Evolutionary conservation across 768 basidiomycete species (phyloP), one percentile per base, ranked within the genome.

Genomic region (Leccinum fibrillosum): DNA sequence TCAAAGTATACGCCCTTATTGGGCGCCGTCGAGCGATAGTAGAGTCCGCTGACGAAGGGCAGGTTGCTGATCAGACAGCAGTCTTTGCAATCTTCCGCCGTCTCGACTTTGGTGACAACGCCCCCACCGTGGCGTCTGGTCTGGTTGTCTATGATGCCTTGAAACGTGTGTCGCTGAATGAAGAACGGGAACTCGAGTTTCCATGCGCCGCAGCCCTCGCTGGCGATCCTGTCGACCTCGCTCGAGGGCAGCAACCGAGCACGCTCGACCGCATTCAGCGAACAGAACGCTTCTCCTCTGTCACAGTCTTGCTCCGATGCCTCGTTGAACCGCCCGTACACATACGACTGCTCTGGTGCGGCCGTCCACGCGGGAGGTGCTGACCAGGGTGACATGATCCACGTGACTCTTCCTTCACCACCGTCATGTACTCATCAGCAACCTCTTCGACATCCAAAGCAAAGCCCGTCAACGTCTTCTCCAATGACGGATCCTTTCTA

Each of bases 401-500:
- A 60, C 59, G 59, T 60, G 59, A 58, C 54, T 25, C 12, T 34
- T 45, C 15, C 32, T 42, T 19, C 12, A 7, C 45, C n/a, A 53
- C 54, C 49, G 52, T 19, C 44, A 68, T 66, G 64, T 35, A 35
- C 15, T 35, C 35, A 35, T 26, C 55, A 13, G 50, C 67, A 17
- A 59, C 73, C 17, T 59, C 69, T n/a, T 49, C 21, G 7, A 13
- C 19, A 7, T 55, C 69, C 17, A 78, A 75, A 65, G 47, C 74
- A 39, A 85, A 82, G 62, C 74, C 79, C 12, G 74, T 76, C 50
- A 88, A 87, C 66, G 79, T 88, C 21, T 89, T 89, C 67, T 78
- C 85, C 55, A 82, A 87, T 67, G 86, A 88, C 63, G 86, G 86
- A 8, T 86, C 85, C 9, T 88, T 88, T 68, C 72, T 87, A 55